Evolutionary conservation across 192 early-diverging fungal genomes (phyloP).

Genomic region (Spizellomyces sp.): DNA sequence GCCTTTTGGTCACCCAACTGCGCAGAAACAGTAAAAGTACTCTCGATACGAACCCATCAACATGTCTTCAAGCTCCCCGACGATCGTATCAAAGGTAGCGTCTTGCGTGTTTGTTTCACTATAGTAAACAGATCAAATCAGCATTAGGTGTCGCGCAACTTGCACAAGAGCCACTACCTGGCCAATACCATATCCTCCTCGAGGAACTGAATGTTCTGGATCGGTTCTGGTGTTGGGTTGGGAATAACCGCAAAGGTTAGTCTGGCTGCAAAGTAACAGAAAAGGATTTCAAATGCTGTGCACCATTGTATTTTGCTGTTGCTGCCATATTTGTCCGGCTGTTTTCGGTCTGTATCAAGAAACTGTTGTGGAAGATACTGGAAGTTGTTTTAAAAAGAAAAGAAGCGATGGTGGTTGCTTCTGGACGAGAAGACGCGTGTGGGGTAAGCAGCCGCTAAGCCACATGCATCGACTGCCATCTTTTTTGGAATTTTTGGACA

Average conservation of each 20-base stretch:
- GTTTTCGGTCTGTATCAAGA: no score
- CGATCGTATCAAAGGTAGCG: conserved; percentile 45
- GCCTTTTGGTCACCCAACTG: not conserved
- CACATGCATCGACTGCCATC: no score
- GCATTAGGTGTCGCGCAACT: not conserved
- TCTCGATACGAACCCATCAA: conserved; percentile 44
- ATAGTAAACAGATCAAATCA: not conserved
- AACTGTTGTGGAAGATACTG: no score
- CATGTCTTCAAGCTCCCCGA: conserved; percentile 55
- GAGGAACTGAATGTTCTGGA: not conserved
- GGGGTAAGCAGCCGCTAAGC: no score
- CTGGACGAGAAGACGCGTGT: no score
- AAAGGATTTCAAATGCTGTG: not conserved
- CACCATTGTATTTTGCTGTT: not conserved
- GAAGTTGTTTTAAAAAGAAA: no score
- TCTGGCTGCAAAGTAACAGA: not conserved
- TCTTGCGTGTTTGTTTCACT: conserved; percentile 31
- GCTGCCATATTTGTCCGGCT: not conserved
- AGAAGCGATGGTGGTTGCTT: no score
- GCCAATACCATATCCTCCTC: conserved; percentile 4
- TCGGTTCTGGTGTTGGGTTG: not conserved
- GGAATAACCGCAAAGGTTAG: not conserved
- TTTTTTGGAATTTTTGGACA: no score
- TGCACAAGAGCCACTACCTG: not conserved
- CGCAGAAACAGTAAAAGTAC: not conserved